Conservation (phyloP, 75 land plant species). For the Ceratopteris richardii region DNA sequence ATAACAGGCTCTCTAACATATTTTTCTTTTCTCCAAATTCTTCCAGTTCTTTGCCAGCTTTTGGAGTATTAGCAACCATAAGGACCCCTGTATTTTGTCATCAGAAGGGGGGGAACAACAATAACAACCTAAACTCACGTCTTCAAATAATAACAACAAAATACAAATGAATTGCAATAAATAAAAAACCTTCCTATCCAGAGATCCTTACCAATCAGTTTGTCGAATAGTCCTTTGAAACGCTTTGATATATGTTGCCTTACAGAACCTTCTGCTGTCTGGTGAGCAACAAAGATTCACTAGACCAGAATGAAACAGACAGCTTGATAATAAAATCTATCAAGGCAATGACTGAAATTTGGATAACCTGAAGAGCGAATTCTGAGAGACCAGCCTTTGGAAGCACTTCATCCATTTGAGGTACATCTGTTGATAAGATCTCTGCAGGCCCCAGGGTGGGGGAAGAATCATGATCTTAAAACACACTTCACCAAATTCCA, state of each 20-base stretch:
- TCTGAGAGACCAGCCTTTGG: conserved; percentile 72
- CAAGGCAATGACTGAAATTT: too few species aligned
- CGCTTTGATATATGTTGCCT: conserved; percentile 44
- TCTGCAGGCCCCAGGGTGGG: too few species aligned
- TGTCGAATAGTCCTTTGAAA: conserved; percentile 46
- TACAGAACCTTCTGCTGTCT: conserved; percentile 59
- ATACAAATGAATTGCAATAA: too few species aligned
- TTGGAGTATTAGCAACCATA: neutral
- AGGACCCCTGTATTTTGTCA: neutral
- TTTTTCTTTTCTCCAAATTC: conserved; percentile 24
- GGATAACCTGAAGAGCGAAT: conserved; percentile 47
- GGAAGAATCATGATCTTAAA: too few species aligned
- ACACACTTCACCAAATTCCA: too few species aligned
- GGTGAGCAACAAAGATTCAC: conserved; percentile 17
- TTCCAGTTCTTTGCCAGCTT: neutral
- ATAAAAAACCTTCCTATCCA: too few species aligned
- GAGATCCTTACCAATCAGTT: conserved; percentile 59
- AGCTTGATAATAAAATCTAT: too few species aligned
- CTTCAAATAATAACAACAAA: too few species aligned
- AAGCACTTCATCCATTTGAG: conserved; percentile 66
- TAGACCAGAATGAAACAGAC: too few species aligned
- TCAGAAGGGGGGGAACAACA: too few species aligned
- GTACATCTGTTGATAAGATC: conserved; percentile 59
- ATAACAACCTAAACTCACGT: too few species aligned
- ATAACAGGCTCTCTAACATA: conserved; percentile 46